Conservation (phyloP, 2,329 filamentous ascomycete genomes). For the Westerdykella ornata region DNA sequence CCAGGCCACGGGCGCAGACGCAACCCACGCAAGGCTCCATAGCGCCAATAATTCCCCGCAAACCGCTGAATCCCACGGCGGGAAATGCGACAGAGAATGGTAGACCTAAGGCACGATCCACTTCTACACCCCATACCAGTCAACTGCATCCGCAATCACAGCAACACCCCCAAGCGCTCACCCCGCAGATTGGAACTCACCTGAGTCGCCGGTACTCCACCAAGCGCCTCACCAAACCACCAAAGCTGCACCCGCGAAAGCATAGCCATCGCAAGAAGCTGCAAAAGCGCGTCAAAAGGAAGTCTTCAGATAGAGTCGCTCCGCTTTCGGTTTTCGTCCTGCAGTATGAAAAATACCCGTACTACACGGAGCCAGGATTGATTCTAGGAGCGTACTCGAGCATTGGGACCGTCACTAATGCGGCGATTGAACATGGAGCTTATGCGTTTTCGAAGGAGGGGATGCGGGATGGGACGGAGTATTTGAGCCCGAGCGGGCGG, state of each 20-base stretch:
- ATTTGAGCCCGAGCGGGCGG: slow-evolving; percentile 16
- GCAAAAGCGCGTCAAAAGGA: neutral
- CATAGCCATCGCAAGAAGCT: neutral
- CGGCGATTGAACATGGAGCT: slow-evolving; percentile 7
- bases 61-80: no score
- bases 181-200: no score
- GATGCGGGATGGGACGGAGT: slow-evolving; percentile 17
- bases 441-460: slow-evolving; percentile 21
- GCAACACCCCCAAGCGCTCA: no score
- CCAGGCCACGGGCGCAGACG: no score
- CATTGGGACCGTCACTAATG: slow-evolving; percentile 1
- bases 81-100: no score
- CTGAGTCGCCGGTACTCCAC: no score
- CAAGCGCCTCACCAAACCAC: slow-evolving; percentile 1
- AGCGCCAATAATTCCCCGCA: no score
- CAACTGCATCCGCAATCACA: no score
- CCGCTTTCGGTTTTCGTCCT: slow-evolving; percentile 1
- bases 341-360: slow-evolving; percentile 2
- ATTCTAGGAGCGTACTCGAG: slow-evolving; percentile 2
- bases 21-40: no score
- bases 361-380: neutral
- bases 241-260: neutral
- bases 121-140: no score
- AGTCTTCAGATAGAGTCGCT: neutral
- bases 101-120: no score